Base-by-base conservation (phyloP, 768 basidiomycete species). In the Neoboletus subvelutipes region DNA sequence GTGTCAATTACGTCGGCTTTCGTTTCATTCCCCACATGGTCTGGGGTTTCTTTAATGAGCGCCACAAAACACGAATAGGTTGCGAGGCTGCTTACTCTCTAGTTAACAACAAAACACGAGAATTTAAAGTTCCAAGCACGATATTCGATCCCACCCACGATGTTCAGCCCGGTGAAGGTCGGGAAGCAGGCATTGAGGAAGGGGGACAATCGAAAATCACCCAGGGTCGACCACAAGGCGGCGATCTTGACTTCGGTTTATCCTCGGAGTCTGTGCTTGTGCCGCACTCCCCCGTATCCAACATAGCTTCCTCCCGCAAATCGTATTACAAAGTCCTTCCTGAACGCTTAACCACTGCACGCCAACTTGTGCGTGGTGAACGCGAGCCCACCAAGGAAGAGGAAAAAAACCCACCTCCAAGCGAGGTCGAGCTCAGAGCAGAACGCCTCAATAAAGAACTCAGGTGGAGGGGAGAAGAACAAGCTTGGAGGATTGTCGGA, bases 361-460 rank as follows among this genome's bases (percentile, higher is more conserved):
- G 95, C 20, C 86, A 83, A 46, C 80, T 97, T 15, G 83, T 88
- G 9, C 80, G 82, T 9, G 85, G 91, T 2, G 82, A 80, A 31
- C 81, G 94, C 13, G 88, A 93, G 64, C 85, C 87, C n/a, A 96
- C 93, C 15, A 90, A 89, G 67, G 90, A 89, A 57, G 96, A 98
- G 72, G 64, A 72, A 43, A 78, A 78, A 15, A 81, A 88, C 63
- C 91, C 92, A 3, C 92, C 94, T 4, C 85, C 85, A 29, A 94
- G 89, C 1, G 93, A 98, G 73, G 87, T 91, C 22, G 92, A 97
- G 68, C 77, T 98, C 55, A 83, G 89, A 45, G 87, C 87, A 39
- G 94, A 98, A 74, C 78, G 96, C 62, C 71, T 94, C 71, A 88
- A 88, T 73, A 96, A 94, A 75, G 96, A 98, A 75, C 71, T 85